Percentiles rank a stretch among this genome's conserved stretches.
Conservation (phyloP, 1,284 basidiomycete genomes). For the Pisolithus thermaeus region DNA sequence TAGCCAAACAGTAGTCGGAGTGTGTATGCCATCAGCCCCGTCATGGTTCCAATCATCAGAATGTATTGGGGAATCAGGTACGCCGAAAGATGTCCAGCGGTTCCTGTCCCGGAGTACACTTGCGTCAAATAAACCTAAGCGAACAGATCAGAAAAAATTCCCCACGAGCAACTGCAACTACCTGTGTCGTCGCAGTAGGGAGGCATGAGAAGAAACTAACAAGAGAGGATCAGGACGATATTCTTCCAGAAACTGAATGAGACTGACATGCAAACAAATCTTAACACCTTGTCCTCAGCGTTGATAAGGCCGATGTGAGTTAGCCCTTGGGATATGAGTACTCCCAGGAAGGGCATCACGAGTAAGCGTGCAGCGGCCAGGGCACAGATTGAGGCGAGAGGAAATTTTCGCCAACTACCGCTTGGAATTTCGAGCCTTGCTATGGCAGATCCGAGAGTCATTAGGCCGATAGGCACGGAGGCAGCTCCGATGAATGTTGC, state of each 20-base stretch:
- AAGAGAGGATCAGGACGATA: too few relatives aligned
- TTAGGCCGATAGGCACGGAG: constrained; percentile 66
- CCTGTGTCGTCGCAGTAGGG: constrained; percentile 36
- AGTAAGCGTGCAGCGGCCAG: constrained; percentile 63
- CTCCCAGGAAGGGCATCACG: constrained; percentile 64
- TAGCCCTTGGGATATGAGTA: constrained; percentile 54
- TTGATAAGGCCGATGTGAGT: constrained; percentile 45
- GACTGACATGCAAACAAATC: constrained; percentile 67
- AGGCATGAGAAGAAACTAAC: too few relatives aligned
- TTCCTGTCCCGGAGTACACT: constrained; percentile 61
- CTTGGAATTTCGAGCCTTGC: constrained; percentile 56
- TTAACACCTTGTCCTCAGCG: constrained; percentile 52
- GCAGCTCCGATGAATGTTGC: constrained; percentile 67
- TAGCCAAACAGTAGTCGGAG: constrained; percentile 44
- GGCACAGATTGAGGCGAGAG: constrained; percentile 57
- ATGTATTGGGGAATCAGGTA: constrained; percentile 66
- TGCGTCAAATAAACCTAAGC: constrained; percentile 56
- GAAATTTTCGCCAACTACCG: constrained; percentile 48
- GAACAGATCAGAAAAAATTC: neutral
- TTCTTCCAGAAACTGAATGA: neutral
- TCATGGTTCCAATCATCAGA: constrained; percentile 61
- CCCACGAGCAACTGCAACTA: constrained; percentile 11
- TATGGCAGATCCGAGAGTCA: constrained; percentile 70
- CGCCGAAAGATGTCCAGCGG: constrained; percentile 52
- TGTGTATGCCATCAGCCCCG: constrained; percentile 50